These are phyloP conservation scores for Candida anglica DNA, from an alignment of 805 yeast genomes.

Conservation along the genomic window DNA sequence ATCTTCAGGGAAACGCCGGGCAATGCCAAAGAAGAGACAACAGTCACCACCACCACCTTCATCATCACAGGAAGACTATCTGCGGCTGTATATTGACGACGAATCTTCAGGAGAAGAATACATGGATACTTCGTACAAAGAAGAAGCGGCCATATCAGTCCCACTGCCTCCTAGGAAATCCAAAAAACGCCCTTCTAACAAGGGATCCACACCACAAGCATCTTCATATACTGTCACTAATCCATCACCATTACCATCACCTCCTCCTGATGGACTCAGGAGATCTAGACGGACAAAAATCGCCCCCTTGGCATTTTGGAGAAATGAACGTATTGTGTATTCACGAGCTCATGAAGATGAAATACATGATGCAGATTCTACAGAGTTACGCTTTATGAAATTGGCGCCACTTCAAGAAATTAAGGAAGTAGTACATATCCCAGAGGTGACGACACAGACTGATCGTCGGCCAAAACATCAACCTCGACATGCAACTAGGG, in stretches of 20 bases:
- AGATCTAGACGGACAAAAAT: conserved; percentile 64
- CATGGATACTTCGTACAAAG: not conserved
- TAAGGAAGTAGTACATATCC: conserved; percentile 53
- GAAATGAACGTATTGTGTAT: conserved; percentile 72
- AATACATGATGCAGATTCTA: conserved; percentile 39
- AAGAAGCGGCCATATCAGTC: not conserved
- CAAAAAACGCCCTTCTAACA: conserved; percentile 1
- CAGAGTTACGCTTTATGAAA: conserved; percentile 7
- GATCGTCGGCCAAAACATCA: not conserved
- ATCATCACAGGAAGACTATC: too few species aligned
- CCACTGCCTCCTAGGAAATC: not conserved
- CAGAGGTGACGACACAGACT: conserved; percentile 19
- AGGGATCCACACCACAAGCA: not conserved
- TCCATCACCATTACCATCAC: conserved; percentile 38
- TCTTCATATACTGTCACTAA: conserved; percentile 7
- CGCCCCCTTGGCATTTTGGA: conserved; percentile 79
- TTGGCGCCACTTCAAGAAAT: conserved; percentile 50
- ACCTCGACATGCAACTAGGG: too few species aligned
- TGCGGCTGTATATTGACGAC: too few species aligned
- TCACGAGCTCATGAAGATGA: conserved; percentile 30
- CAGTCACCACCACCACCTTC: too few species aligned
- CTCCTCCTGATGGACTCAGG: conserved; percentile 49
- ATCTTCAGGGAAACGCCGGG: conserved; percentile 6
- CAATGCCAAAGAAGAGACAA: conserved; percentile 1
- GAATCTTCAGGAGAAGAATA: not conserved